Base-by-base conservation (phyloP, 257 asterid species). In the Linaria vulgaris region DNA sequence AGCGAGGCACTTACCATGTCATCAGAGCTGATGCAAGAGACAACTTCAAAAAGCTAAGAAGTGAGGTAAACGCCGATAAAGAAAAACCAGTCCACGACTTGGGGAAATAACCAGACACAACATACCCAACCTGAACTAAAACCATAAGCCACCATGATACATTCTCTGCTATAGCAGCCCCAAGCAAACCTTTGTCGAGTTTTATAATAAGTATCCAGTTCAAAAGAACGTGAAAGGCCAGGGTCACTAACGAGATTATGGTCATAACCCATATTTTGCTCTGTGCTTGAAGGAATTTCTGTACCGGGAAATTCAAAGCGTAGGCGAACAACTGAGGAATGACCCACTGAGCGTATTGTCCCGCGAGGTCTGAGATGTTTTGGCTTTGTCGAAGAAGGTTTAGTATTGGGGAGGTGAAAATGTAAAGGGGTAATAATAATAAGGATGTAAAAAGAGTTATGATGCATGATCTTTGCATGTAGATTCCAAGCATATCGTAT, bases 251-350 rank as follows among this genome's bases (percentile, higher is more conserved):
- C 0, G 90, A 82, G 13, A 91, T 77, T 15, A 61, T 43, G 13
- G 96, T 84, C 92, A 91, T 86, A 8, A 86, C 95, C 95, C 95
- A 88, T 31, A 91, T 74, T 65, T 72, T 91, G 80, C 92, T 91
- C 70, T 91, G 98, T 3, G 96, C 76, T 71, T 91, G 98, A 9
- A 90, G 85, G 59, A 87, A 90, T 53, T 90, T 90, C 56, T 90
- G 97, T 15, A 82, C 41, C 0, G 97, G 97, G 14, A 87, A 90
- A 70, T 87, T 90, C 67, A 85, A 31, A 1, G 97, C 95, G 15
- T 83, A 85, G 0, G 97, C 96, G 39, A 74, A 90, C 25, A 90
- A 61, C 66, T 90, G 97, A 56, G 97, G 97, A 22, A 76, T 71
- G 47, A 83, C 90, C 91, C 91, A 87, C 2, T 63, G 58, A 1